A percentile compares a stretch with the other conserved stretches of the same genome.
These are phyloP conservation scores for Lasiosphaeris hirsuta DNA, from an alignment of 495 filamentous ascomycete species.

Conservation along the genomic window DNA sequence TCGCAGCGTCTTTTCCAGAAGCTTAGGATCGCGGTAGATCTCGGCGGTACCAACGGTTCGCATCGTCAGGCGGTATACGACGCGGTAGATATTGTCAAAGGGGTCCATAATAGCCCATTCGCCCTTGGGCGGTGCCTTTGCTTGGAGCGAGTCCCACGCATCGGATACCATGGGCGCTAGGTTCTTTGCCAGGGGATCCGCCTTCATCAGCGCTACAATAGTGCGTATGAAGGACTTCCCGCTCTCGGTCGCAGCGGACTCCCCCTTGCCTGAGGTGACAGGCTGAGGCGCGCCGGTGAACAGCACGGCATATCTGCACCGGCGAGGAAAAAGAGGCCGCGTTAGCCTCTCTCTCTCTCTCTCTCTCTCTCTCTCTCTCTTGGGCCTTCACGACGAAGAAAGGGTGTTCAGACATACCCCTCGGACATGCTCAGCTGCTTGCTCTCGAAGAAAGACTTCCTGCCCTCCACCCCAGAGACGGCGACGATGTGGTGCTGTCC, in stretches of 20 bases:
- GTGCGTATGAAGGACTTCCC: conserved; percentile 19
- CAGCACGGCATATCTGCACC: conserved; percentile 26
- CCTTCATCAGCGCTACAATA: conserved; percentile 23
- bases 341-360: no score
- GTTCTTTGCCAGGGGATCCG: conserved; percentile 30
- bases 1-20: conserved; percentile 32
- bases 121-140: conserved; percentile 19
- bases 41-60: conserved; percentile 41
- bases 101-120: conserved; percentile 37
- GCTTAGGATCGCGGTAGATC: conserved; percentile 36
- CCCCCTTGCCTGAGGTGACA: conserved; percentile 3
- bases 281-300: conserved; percentile 22
- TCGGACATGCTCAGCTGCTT: conserved; percentile 38
- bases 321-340: neutral
- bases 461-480: conserved; percentile 36
- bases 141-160: conserved; percentile 25
- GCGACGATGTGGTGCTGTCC: conserved; percentile 43
- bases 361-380: no score
- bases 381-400: no score
- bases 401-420: no score
- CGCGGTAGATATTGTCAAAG: conserved; percentile 36
- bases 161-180: conserved; percentile 33
- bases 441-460: conserved; percentile 43
- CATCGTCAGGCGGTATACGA: conserved; percentile 41
- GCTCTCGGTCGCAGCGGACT: neutral